Base-by-base conservation (phyloP, 2,329 filamentous ascomycete genomes). In the Blastomyces parvus region DNA sequence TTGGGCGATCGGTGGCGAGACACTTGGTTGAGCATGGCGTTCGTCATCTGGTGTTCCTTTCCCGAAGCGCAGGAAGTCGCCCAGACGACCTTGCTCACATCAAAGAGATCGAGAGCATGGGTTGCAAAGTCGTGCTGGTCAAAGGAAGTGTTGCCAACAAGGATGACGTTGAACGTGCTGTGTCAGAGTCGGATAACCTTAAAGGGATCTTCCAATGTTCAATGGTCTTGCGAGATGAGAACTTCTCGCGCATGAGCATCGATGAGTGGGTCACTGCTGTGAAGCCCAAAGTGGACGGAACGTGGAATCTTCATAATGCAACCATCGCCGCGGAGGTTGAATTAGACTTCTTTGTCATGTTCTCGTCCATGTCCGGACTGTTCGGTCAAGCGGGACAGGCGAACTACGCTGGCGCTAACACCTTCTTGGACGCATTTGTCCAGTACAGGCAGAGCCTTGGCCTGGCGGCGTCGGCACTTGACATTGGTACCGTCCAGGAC, bases 1-100 rank as follows among this genome's bases (percentile, higher is more conserved):
- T 79, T 0, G 77, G 77, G 7, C 70, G 71, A 44, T 60, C 67
- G 0, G 64, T 79, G 0, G 69, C 75, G 4, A 67, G 62, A 1
- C 78, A 73, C 72, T 70, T 79, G 66, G 71, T 72, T 6, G 67
- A 70, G 30, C 66, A 68, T 4, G 76, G 76, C 0, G 77, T 76
- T 8, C 67, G 69, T 0, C 66, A 76, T 57, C 48, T 79, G 0
- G 68, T 76, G 1, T 72, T 74, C 38, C 65, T 78, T 0, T 78
- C 75, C 5, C 67, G 75, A 11, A 67, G 64, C 27, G 74, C 70
- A 14, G 62, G 67, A 8, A 65, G 57, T 1, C 52, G 64, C 3
- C 8, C 56, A 1, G 64, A 65, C 25, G 25, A 50, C 25, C n/a
- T 61, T 8, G 64, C 62, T 0, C 69, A 72, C 60, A 30, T 69